Percentiles rank a stretch among this genome's conserved stretches.
Evolutionary conservation across 257 asterid species (phyloP).

Genomic region (Osmanthus fragrans): DNA sequence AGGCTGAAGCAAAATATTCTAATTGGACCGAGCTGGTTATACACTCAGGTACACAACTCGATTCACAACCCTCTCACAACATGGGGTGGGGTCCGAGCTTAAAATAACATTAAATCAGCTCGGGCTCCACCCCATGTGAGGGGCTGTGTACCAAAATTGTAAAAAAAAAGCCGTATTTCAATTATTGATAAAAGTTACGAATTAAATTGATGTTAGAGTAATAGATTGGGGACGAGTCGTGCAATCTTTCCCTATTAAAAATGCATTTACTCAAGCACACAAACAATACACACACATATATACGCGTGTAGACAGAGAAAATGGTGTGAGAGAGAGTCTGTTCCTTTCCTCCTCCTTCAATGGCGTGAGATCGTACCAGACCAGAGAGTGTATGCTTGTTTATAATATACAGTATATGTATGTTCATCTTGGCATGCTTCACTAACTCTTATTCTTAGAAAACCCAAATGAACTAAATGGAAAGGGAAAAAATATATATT

Average conservation of each 20-base stretch:
- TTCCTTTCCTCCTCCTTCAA: constrained; percentile 85
- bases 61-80: no score
- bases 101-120: no score
- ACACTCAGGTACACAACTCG: no score
- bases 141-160: no score
- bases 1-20: no score
- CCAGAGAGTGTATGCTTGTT: constrained; percentile 44
- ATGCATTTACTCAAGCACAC: neutral
- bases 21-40: no score
- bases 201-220: neutral
- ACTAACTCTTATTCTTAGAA: constrained; percentile 55
- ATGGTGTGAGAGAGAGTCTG: constrained; percentile 43
- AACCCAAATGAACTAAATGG: constrained; percentile 41
- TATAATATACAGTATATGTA: constrained; percentile 35
- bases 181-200: no score
- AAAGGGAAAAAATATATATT: constrained; percentile 8
- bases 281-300: neutral
- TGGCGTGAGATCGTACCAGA: constrained; percentile 78
- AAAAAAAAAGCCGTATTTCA: no score
- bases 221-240: neutral
- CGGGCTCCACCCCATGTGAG: no score
- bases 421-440: constrained; percentile 78
- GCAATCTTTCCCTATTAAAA: neutral
- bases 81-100: no score
- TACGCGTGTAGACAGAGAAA: constrained; percentile 23